These are phyloP conservation scores for Carallia pectinifolia DNA, from an alignment of 345 rosid species.

Conservation along the genomic window DNA sequence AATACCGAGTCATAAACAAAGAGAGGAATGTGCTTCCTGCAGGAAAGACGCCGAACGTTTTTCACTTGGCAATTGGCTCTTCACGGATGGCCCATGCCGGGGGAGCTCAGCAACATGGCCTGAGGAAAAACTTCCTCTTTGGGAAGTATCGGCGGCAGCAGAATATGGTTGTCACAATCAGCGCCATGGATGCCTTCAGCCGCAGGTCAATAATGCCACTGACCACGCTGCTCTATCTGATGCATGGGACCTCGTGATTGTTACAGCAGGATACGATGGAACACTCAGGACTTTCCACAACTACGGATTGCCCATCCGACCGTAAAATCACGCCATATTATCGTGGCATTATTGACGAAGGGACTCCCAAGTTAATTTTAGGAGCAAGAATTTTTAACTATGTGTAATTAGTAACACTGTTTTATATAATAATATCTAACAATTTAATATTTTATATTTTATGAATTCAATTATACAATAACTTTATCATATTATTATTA, in stretches of 20 bases:
- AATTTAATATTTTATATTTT: too few relatives aligned
- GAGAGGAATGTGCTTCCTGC: conserved; percentile 19
- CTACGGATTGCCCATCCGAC: conserved; percentile 59
- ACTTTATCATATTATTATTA: too few relatives aligned
- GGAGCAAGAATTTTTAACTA: too few relatives aligned
- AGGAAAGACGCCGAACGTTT: conserved; percentile 39
- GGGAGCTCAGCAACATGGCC: conserved; percentile 82
- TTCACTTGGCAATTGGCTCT: conserved; percentile 55
- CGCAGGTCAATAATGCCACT: neutral
- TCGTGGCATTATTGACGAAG: conserved; percentile 2
- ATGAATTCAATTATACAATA: too few relatives aligned
- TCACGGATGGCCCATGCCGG: conserved; percentile 48
- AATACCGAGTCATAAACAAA: conserved; percentile 3
- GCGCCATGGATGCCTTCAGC: conserved; percentile 10
- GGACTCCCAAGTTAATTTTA: too few relatives aligned
- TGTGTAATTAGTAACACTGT: too few relatives aligned
- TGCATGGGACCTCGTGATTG: conserved; percentile 81
- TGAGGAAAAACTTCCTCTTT: conserved; percentile 65
- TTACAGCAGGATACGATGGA: conserved; percentile 75
- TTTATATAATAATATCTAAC: too few relatives aligned
- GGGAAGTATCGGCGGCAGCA: conserved; percentile 23
- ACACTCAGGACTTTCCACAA: conserved; percentile 66
- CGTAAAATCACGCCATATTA: conserved; percentile 8
- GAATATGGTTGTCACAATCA: conserved; percentile 10
- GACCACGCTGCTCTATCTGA: conserved; percentile 22